Evolutionary conservation across 345 rosid species (phyloP).

Genomic region (Citropsis articulata): DNA sequence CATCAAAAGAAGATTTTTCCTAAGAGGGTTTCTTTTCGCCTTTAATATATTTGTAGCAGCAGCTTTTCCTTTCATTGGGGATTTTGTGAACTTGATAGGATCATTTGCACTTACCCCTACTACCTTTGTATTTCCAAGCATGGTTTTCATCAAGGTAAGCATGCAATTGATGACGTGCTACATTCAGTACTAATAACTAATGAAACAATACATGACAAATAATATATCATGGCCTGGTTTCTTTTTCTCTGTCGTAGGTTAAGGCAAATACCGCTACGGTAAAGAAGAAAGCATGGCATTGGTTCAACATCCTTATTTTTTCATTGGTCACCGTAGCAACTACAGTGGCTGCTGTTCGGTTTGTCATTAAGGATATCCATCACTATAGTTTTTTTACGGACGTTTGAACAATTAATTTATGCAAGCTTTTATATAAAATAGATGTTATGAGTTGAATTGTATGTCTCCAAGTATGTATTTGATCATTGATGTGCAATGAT

Average conservation of each 20-base stretch:
- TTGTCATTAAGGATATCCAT: constrained; percentile 15
- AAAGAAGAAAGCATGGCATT: constrained; percentile 28
- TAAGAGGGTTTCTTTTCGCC: constrained; percentile 16
- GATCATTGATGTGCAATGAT: too few species aligned
- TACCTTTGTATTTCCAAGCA: background rate
- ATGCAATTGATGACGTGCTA: background rate
- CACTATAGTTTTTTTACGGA: constrained; percentile 29
- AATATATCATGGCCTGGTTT: background rate
- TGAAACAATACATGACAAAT: background rate
- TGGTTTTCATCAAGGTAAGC: background rate
- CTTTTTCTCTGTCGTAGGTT: constrained; percentile 5
- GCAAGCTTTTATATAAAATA: background rate
- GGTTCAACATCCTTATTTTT: constrained; percentile 23
- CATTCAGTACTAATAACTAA: background rate
- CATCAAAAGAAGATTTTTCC: constrained; percentile 12
- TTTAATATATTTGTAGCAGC: constrained; percentile 26
- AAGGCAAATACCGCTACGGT: constrained; percentile 23
- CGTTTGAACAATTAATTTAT: background rate
- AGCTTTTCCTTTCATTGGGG: constrained; percentile 41
- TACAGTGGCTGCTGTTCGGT: constrained; percentile 19
- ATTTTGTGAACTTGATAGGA: constrained; percentile 34
- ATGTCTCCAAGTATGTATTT: too few species aligned
- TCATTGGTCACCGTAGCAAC: constrained; percentile 19
- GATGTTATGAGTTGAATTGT: too few species aligned
- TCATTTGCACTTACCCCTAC: constrained; percentile 22